Percentiles rank a stretch among this genome's conserved stretches.
phyloP scores from a whole-genome alignment of 495 filamentous ascomycete species.

The Aspergillus incahuasiensis region DNA sequence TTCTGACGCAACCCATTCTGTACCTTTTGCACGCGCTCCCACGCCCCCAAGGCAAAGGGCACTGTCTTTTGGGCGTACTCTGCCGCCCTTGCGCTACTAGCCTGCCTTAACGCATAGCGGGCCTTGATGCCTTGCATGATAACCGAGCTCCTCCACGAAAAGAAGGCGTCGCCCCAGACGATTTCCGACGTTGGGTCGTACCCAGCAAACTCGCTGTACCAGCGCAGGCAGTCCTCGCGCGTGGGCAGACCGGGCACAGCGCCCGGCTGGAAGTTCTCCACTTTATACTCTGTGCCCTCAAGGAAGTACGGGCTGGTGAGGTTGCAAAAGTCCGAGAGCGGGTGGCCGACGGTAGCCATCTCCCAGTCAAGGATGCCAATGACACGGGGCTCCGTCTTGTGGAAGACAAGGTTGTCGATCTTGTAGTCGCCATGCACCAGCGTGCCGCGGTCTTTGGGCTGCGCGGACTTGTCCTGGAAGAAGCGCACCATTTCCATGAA shows the following conservation, averaged over 20 bases:
- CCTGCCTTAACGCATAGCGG: constrained; percentile 76
- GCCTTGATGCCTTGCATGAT: constrained; percentile 96
- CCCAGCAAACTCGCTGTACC: constrained; percentile 70
- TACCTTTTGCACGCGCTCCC: constrained; percentile 57
- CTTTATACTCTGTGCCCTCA: constrained; percentile 35
- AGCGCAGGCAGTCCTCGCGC: constrained; percentile 61
- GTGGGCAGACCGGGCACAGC: constrained; percentile 69
- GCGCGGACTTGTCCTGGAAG: constrained; percentile 59
- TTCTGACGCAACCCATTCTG: constrained; percentile 30
- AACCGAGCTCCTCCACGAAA: constrained; percentile 59
- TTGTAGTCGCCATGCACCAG: constrained; percentile 97
- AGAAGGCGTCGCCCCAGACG: constrained; percentile 64
- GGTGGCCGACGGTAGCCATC: constrained; percentile 94
- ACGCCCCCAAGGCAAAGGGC: constrained; percentile 67
- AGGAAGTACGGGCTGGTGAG: constrained; percentile 65
- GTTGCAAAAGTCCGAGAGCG: constrained; percentile 81
- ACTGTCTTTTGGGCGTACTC: constrained; percentile 62
- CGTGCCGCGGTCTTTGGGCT: constrained; percentile 72
- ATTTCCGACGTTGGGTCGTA: constrained; percentile 57
- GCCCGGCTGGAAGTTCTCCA: constrained; percentile 54
- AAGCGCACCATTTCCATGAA: constrained; percentile 75
- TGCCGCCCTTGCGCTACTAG: constrained; percentile 76
- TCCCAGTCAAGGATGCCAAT: constrained; percentile 97
- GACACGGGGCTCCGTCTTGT: constrained; percentile 79
- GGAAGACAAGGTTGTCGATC: constrained; percentile 95